Conservation (phyloP, 2,329 filamentous ascomycete species). For the Trichoderma guizhouense region DNA sequence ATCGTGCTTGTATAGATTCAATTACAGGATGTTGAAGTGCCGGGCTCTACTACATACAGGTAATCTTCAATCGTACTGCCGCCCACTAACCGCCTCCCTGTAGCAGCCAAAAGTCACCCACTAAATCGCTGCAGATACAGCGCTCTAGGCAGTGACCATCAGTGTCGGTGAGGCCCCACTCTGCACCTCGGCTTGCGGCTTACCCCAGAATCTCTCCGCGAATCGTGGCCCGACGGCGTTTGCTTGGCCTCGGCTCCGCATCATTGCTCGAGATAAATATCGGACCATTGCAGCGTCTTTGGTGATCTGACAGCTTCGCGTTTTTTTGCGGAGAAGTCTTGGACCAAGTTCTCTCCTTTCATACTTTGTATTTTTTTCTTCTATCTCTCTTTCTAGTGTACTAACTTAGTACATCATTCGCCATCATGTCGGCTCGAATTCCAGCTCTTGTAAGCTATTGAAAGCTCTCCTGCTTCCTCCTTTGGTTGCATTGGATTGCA, state of each 20-base stretch:
- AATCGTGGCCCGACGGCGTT: constrained; percentile 9
- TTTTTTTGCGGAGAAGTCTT: not conserved
- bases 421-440: constrained; percentile 33
- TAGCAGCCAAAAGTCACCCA: not conserved
- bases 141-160: not conserved
- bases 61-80: not conserved
- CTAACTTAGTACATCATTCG: not conserved
- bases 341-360: not conserved
- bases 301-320: not conserved
- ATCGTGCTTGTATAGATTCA: not conserved
- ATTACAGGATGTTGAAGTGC: not conserved
- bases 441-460: constrained; percentile 31
- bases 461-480: not conserved
- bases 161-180: constrained; percentile 8
- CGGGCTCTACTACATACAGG: too few relatives aligned
- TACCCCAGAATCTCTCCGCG: constrained; percentile 18
- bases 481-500: not conserved
- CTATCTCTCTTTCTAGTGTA: not conserved
- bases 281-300: not conserved
- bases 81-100: not conserved
- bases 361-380: not conserved
- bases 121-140: not conserved
- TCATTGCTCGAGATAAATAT: constrained; percentile 3
- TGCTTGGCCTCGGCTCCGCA: constrained; percentile 13
- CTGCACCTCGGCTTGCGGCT: constrained; percentile 19